Conservation (phyloP, 2,329 filamentous ascomycete genomes). For the Diplodia corticola region DNA sequence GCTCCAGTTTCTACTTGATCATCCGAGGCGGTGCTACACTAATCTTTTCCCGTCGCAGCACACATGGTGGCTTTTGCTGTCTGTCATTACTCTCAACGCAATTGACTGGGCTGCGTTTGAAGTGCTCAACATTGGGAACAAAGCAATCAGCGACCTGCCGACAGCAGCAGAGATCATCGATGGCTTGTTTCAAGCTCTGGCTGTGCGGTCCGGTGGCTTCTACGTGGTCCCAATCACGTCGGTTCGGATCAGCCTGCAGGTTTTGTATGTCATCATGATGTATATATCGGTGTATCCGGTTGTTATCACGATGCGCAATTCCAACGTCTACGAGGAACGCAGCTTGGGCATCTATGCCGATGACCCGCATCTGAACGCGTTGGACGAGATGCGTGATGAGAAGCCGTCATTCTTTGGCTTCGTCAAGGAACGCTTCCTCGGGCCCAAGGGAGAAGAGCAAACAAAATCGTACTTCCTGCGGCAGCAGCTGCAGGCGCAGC, state of each 20-base stretch:
- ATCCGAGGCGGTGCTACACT: constrained; percentile 63
- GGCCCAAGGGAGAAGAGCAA: constrained; percentile 25
- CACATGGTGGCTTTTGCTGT: constrained; percentile 59
- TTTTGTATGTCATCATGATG: constrained; percentile 65
- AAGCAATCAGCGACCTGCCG: constrained; percentile 49
- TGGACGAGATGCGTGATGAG: background rate
- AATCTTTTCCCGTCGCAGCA: constrained; percentile 61
- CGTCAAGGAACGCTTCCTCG: constrained; percentile 21
- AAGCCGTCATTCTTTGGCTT: constrained; percentile 24
- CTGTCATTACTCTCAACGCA: constrained; percentile 55
- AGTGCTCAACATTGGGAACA: constrained; percentile 58
- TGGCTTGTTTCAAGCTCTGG: constrained; percentile 60
- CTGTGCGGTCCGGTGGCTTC: constrained; percentile 51
- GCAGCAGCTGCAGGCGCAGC: constrained; percentile 48
- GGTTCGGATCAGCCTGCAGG: constrained; percentile 57
- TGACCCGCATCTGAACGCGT: constrained; percentile 30
- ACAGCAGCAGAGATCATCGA: constrained; percentile 53
- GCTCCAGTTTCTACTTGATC: constrained; percentile 59
- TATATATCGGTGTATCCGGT: constrained; percentile 64
- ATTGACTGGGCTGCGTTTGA: constrained; percentile 55
- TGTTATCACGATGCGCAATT: constrained; percentile 61
- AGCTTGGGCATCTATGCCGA: constrained; percentile 59
- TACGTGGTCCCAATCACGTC: constrained; percentile 52
- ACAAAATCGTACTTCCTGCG: constrained; percentile 42
- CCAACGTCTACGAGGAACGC: constrained; percentile 62